phyloP scores from a whole-genome alignment of 352 stramenopile genomes.

The Pythium angustatum region DNA sequence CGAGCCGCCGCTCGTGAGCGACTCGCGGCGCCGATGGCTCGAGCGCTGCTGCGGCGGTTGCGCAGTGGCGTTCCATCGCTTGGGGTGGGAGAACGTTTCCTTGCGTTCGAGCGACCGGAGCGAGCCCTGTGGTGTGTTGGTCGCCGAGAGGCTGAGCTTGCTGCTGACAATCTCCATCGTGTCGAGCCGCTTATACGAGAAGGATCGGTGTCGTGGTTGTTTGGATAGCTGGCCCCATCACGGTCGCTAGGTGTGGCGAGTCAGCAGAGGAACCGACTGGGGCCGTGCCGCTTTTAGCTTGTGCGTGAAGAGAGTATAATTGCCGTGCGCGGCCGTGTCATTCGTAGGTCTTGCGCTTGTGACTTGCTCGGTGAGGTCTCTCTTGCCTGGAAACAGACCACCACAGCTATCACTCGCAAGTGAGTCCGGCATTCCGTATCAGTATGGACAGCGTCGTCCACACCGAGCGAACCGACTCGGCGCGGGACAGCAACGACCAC shows the following conservation, averaged over 20 bases:
- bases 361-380: too few relatives aligned
- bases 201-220: background rate
- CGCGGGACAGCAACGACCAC: background rate
- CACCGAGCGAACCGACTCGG: constrained; percentile 5
- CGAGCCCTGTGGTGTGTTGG: background rate
- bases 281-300: background rate
- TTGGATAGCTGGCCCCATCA: background rate
- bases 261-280: background rate
- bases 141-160: constrained; percentile 15
- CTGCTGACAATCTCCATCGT: constrained; percentile 38
- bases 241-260: background rate
- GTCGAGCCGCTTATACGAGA: too few relatives aligned
- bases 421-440: too few relatives aligned
- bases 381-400: too few relatives aligned
- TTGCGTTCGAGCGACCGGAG: constrained; percentile 24
- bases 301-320: too few relatives aligned
- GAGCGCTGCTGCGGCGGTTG: constrained; percentile 14
- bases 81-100: constrained; percentile 13
- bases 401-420: too few relatives aligned
- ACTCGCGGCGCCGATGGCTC: constrained; percentile 22
- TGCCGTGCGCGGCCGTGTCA: too few relatives aligned
- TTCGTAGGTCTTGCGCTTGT: too few relatives aligned
- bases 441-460: background rate
- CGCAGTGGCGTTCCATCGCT: constrained; percentile 34
- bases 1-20: constrained; percentile 32